A percentile compares a stretch with the other conserved stretches of the same genome.
Conservation (phyloP, 352 stramenopile genomes). For the Aphanomyces stellatus region DNA sequence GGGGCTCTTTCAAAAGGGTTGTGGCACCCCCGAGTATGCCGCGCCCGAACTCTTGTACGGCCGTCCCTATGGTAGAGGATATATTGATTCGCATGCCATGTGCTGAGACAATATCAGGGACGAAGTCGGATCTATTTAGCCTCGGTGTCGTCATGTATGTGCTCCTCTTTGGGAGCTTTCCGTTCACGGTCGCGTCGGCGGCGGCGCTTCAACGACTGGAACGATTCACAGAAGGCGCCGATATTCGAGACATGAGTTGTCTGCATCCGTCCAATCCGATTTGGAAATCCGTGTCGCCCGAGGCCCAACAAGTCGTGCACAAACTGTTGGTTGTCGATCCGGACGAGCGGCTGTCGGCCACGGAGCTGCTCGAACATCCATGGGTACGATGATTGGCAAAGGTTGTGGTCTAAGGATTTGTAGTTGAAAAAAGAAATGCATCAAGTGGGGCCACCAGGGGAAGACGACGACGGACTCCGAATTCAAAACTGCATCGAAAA, state of each 20-base stretch:
- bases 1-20: slow-evolving; percentile 51
- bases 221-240: slow-evolving; percentile 44
- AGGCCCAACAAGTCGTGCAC: slow-evolving; percentile 53
- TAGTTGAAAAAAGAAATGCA: background rate
- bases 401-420: background rate
- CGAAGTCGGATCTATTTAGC: slow-evolving; percentile 75
- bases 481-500: slow-evolving; percentile 42
- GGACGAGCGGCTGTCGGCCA: slow-evolving; percentile 48
- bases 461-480: slow-evolving; percentile 27
- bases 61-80: slow-evolving; percentile 39
- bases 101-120: too few relatives aligned
- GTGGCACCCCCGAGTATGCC: slow-evolving; percentile 69
- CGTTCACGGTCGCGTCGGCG: slow-evolving; percentile 67
- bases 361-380: slow-evolving; percentile 46
- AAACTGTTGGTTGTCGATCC: slow-evolving; percentile 45
- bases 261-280: slow-evolving; percentile 43
- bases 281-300: slow-evolving; percentile 41
- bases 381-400: slow-evolving; percentile 34
- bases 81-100: background rate
- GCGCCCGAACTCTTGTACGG: slow-evolving; percentile 61
- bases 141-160: slow-evolving; percentile 74
- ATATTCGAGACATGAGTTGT: slow-evolving; percentile 78
- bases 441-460: slow-evolving; percentile 9
- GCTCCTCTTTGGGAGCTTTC: slow-evolving; percentile 66
- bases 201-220: slow-evolving; percentile 53